Conservation (phyloP, 805 yeast species). For the Maudiozyma turicensis region DNA sequence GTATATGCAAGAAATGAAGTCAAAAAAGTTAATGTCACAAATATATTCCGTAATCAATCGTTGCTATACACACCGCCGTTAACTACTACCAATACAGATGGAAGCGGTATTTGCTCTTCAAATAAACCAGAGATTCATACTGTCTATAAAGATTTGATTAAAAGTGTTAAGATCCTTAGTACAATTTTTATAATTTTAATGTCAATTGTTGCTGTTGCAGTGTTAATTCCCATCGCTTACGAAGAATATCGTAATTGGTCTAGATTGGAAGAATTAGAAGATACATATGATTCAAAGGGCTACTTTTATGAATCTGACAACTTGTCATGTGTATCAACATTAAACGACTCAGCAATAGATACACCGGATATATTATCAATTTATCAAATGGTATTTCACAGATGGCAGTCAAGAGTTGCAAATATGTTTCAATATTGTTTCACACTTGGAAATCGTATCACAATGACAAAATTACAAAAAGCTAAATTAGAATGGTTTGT, state of each 20-base stretch:
- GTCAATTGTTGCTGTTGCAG: slow-evolving; percentile 33
- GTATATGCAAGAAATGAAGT: slow-evolving; percentile 36
- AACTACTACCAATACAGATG: slow-evolving; percentile 8
- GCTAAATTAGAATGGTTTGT: slow-evolving; percentile 30
- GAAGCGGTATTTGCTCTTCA: slow-evolving; percentile 32
- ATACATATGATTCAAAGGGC: neutral
- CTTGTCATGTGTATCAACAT: neutral
- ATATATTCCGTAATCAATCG: slow-evolving; percentile 11
- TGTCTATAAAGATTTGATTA: slow-evolving; percentile 28
- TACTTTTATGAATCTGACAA: neutral
- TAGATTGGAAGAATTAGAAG: slow-evolving; percentile 31
- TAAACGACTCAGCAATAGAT: neutral
- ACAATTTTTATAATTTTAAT: slow-evolving; percentile 34
- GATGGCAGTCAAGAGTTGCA: slow-evolving; percentile 13
- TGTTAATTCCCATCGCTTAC: slow-evolving; percentile 36
- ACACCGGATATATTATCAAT: slow-evolving; percentile 12
- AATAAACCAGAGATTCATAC: slow-evolving; percentile 32
- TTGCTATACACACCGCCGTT: slow-evolving; percentile 35
- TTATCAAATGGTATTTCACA: slow-evolving; percentile 15
- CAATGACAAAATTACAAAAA: neutral
- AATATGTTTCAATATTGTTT: slow-evolving; percentile 3
- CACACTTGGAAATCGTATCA: neutral
- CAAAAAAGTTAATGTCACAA: slow-evolving; percentile 24
- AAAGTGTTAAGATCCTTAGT: slow-evolving; percentile 29
- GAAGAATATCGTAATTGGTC: slow-evolving; percentile 42